Percentiles rank a stretch among this genome's conserved stretches.
Evolutionary conservation across 176 grass and related monocot genomes (phyloP).

Genomic region (Phoenix dactylifera): DNA sequence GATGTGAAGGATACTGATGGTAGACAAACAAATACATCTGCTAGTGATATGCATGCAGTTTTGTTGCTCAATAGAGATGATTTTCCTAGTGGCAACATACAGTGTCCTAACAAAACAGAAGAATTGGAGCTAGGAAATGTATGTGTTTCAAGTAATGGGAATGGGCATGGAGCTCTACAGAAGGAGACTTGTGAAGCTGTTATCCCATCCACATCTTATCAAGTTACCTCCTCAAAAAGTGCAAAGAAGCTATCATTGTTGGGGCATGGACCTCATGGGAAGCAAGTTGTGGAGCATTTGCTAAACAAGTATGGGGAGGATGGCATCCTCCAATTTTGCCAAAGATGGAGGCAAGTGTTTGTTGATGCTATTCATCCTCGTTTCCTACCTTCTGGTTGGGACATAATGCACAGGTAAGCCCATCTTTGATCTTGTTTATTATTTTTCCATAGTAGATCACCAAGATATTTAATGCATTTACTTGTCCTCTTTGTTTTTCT

Average conservation of each 20-base stretch:
- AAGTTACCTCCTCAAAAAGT: constrained; percentile 24
- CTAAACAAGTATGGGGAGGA: constrained; percentile 49
- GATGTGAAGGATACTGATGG: constrained; percentile 7
- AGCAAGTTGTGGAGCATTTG: constrained; percentile 78
- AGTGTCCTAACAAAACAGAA: neutral
- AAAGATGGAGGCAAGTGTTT: constrained; percentile 83
- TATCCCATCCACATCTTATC: constrained; percentile 9
- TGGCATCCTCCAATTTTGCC: constrained; percentile 59
- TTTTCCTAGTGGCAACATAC: constrained; percentile 13
- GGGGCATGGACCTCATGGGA: constrained; percentile 79
- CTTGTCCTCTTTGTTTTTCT: no score
- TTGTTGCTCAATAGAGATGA: constrained; percentile 16
- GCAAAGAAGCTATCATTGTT: constrained; percentile 62
- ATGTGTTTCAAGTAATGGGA: constrained; percentile 15
- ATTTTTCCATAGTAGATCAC: neutral
- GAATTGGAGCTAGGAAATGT: constrained; percentile 2
- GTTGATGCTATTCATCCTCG: constrained; percentile 71
- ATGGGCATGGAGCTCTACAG: constrained; percentile 17
- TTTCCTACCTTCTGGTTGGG: constrained; percentile 77
- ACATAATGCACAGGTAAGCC: constrained; percentile 79
- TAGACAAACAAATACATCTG: constrained; percentile 14
- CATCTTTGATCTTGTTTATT: neutral
- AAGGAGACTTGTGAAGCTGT: constrained; percentile 9
- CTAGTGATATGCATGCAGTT: constrained; percentile 9
- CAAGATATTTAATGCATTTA: no score